These are phyloP conservation scores for Xylaria sp. DNA, from an alignment of 2,329 filamentous ascomycete genomes.

Conservation along the genomic window DNA sequence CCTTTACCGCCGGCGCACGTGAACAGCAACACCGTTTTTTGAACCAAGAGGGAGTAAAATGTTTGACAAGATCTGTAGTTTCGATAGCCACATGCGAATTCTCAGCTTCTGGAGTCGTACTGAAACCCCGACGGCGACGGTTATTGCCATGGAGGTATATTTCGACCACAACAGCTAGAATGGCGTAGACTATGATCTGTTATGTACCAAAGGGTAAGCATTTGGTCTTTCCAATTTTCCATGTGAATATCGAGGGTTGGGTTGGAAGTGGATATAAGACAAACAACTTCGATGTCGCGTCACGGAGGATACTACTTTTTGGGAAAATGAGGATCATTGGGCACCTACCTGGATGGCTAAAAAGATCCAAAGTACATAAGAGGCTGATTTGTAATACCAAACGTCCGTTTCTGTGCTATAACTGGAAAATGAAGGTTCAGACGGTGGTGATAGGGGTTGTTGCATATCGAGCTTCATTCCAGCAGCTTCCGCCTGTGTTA, in stretches of 20 bases:
- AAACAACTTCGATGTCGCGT: no score
- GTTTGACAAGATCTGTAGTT: slow-evolving; percentile 37
- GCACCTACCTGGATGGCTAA: slow-evolving; percentile 31
- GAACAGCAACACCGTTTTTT: slow-evolving; percentile 36
- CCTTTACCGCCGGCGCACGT: slow-evolving; percentile 40
- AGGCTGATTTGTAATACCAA: slow-evolving; percentile 29
- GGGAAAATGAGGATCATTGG: no score
- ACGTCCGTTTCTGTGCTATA: slow-evolving; percentile 9
- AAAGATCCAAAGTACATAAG: slow-evolving; percentile 36
- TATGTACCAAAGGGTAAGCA: background rate
- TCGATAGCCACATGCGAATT: slow-evolving; percentile 28
- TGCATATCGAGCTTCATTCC: slow-evolving; percentile 24
- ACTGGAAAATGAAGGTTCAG: background rate
- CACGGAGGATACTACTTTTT: no score
- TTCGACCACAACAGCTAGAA: slow-evolving; percentile 40
- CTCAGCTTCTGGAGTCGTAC: slow-evolving; percentile 16
- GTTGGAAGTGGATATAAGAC: no score
- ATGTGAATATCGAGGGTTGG: no score
- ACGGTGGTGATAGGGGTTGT: slow-evolving; percentile 4
- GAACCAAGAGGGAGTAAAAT: slow-evolving; percentile 36
- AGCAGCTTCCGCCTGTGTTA: slow-evolving; percentile 30
- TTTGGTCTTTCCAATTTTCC: background rate
- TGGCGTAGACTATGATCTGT: slow-evolving; percentile 37
- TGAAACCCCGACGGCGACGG: slow-evolving; percentile 33
- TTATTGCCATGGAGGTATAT: slow-evolving; percentile 40